Percentiles rank a stretch among this genome's conserved stretches.
Evolutionary conservation across 768 basidiomycete genomes (phyloP).

Genomic region (Russula emetica): DNA sequence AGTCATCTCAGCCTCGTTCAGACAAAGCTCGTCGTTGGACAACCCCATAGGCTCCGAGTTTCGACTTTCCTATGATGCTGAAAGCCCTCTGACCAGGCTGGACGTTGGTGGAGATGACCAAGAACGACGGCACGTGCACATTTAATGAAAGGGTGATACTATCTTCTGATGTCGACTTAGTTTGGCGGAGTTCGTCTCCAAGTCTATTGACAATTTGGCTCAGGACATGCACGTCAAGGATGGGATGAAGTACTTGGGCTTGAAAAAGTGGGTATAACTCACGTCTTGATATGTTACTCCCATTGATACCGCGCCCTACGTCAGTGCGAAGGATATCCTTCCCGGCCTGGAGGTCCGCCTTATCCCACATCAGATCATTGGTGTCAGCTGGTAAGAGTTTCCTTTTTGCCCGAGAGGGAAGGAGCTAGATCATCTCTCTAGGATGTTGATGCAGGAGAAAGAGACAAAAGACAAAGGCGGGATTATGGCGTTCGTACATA

Average conservation of each 20-base stretch:
- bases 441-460: slow-evolving; percentile 66
- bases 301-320: slow-evolving; percentile 7
- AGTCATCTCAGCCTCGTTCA: not conserved
- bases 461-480: slow-evolving; percentile 50
- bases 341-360: slow-evolving; percentile 68
- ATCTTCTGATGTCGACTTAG: slow-evolving; percentile 34
- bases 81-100: slow-evolving; percentile 46
- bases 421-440: slow-evolving; percentile 23
- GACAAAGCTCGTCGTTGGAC: not conserved
- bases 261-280: slow-evolving; percentile 42
- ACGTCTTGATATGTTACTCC: not conserved
- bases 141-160: not conserved
- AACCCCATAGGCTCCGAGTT: slow-evolving; percentile 33
- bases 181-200: slow-evolving; percentile 59
- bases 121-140: slow-evolving; percentile 39
- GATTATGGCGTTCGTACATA: slow-evolving; percentile 50
- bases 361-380: slow-evolving; percentile 71
- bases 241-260: slow-evolving; percentile 50
- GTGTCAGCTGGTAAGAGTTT: slow-evolving; percentile 61
- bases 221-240: slow-evolving; percentile 50
- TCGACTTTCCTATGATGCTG: slow-evolving; percentile 46
- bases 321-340: slow-evolving; percentile 52
- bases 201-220: slow-evolving; percentile 52
- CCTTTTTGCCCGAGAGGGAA: not conserved
- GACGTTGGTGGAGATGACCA: slow-evolving; percentile 61